phyloP scores from a whole-genome alignment of 768 basidiomycete genomes.

The Pulveroboletus sp. region DNA sequence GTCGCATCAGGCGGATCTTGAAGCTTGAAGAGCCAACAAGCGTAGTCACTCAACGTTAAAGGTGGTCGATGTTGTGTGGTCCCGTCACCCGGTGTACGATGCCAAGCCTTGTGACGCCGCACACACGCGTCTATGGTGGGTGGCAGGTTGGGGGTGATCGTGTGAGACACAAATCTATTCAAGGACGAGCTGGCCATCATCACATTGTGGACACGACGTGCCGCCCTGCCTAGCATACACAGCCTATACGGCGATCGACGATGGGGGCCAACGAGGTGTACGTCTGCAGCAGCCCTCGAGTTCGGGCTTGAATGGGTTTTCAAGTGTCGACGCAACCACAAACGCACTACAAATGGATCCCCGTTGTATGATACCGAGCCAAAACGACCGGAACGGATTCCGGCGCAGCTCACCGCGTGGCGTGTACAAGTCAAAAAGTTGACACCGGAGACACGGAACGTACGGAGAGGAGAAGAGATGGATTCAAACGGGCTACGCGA shows the following conservation, averaged over 20 bases:
- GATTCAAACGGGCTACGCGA: not conserved
- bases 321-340: not conserved
- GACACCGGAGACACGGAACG: not conserved
- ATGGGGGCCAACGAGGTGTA: not conserved
- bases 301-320: not conserved
- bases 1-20: constrained; percentile 16
- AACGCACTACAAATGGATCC: not conserved
- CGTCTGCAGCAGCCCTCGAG: not conserved
- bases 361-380: not conserved
- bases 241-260: constrained; percentile 13
- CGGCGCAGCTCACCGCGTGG: too few species aligned
- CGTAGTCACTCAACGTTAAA: not conserved
- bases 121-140: constrained; percentile 1
- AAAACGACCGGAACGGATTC: not conserved
- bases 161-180: not conserved
- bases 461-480: not conserved
- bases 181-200: constrained; percentile 7
- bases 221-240: constrained; percentile 8
- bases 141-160: constrained; percentile 14
- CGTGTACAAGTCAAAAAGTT: too few species aligned
- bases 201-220: not conserved
- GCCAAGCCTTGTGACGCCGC: constrained; percentile 5
- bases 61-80: not conserved
- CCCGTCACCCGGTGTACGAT: not conserved
- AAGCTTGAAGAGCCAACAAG: not conserved